Evolutionary conservation across 2,329 filamentous ascomycete species (phyloP), one percentile per base, ranked within the genome.

Genomic region (Alternaria angustiovoidea): DNA sequence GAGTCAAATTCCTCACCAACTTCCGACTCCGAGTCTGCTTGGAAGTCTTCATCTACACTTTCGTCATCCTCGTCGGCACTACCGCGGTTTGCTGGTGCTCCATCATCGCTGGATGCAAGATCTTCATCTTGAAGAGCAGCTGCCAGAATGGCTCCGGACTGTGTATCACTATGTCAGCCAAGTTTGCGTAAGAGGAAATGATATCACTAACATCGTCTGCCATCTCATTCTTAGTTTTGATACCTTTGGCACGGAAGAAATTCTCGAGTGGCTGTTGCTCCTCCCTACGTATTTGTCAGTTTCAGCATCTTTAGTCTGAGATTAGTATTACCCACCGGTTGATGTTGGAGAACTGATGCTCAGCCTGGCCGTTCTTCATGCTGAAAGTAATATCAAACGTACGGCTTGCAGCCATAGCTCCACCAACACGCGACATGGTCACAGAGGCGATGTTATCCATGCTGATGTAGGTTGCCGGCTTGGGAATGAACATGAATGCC

Each of bases 181-280:
- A 9, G 32, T 53, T 43, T 32, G 20, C 16, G 18, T 41, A 30
- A 36, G 38, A 42, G 7, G n/a, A 11, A 18, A 18, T 26, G 11
- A 48, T 48, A 28, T 44, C 41, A 77, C 91, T 89, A 77, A 92
- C 91, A 70, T 99, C 95, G 77, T 97, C 95, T 63, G 96, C 91
- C 83, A 99, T 97, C 81, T 99, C 95, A 79, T 99, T 99, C 89
- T 97, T 98, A 58, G 96, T 94, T 55, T 94, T 92, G 74, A 99
- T 87, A 62, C 90, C 91, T 85, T 98, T 98, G 69, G 93, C 88
- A 81, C 96, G 95, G 87, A 99, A 97, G 83, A 99, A 99, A 69
- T 91, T 89, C 79, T 99, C 95, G n/a, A 99, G 87, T 7, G 92
- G 92, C 81, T 95, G 92, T 80, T 98, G 92, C 78, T 99, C 95